phyloP scores from a whole-genome alignment of 208 protist species.

The Phytomonas francai region DNA sequence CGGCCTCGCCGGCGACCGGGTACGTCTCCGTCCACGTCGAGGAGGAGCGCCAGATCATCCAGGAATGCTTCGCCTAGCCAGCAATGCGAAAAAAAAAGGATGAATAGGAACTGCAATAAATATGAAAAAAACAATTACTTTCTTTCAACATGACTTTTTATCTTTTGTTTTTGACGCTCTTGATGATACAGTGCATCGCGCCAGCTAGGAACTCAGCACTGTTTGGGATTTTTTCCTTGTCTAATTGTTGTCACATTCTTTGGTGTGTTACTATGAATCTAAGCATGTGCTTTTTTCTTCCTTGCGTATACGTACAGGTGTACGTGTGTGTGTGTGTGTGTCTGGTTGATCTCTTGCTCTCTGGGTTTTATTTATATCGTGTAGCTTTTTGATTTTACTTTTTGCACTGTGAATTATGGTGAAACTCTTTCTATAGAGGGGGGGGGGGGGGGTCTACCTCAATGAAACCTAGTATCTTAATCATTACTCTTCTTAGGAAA shows the following conservation, averaged over 20 bases:
- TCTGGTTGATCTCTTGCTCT: background rate
- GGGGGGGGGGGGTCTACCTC: background rate
- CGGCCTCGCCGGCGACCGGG: conserved; percentile 87
- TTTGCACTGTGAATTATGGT: background rate
- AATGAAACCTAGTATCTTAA: conserved; percentile 3
- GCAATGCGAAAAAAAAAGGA: conserved; percentile 6
- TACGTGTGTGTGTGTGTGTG: background rate
- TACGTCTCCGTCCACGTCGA: conserved; percentile 82
- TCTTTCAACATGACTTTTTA: background rate
- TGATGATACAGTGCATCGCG: background rate
- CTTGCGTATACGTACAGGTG: background rate
- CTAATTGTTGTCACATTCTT: background rate
- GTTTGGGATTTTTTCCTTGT: conserved; percentile 13
- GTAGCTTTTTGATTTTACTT: conserved; percentile 3
- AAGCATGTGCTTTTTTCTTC: background rate
- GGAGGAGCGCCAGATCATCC: conserved; percentile 75
- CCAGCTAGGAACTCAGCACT: conserved; percentile 6
- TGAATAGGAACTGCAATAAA: conserved; percentile 1
- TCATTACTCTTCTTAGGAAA: background rate
- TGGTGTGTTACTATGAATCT: background rate
- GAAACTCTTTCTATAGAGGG: background rate
- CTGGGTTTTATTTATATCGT: conserved; percentile 3
- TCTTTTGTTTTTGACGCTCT: background rate
- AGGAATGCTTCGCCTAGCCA: conserved; percentile 44
- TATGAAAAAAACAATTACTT: conserved; percentile 2